Percentiles rank a stretch among this genome's conserved stretches.
Conservation (phyloP, 352 stramenopile genomes). For the Globisporangium spinosum region DNA sequence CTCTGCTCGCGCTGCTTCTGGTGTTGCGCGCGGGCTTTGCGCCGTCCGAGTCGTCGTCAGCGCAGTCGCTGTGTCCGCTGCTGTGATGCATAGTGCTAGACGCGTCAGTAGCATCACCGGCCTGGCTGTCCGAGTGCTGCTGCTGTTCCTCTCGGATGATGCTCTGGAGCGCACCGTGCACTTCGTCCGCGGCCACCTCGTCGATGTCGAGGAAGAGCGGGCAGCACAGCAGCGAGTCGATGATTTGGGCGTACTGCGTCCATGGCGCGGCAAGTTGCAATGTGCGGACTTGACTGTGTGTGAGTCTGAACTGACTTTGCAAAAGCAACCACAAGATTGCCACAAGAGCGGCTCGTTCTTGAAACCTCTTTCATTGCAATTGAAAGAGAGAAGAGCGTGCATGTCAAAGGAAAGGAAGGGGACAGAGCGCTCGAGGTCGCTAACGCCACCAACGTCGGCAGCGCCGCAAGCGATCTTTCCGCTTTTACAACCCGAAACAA, state of each 20-base stretch:
- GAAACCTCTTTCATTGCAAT: too few species aligned
- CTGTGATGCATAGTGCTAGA: not conserved
- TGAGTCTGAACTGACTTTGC: too few species aligned
- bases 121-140: not conserved
- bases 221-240: not conserved
- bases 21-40: not conserved
- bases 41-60: not conserved
- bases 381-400: too few species aligned
- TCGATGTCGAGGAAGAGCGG: not conserved
- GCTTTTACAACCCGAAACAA: not conserved
- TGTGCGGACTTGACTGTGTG: not conserved
- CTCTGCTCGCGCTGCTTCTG: not conserved
- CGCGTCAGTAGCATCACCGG: not conserved
- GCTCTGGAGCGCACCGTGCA: not conserved
- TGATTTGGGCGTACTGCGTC: not conserved
- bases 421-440: too few species aligned
- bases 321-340: not conserved
- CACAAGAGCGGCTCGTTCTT: not conserved
- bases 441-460: too few species aligned
- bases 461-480: too few species aligned
- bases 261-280: not conserved
- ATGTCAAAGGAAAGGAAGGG: too few species aligned
- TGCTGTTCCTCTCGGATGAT: not conserved
- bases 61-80: not conserved
- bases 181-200: not conserved